These are phyloP conservation scores for Micromonas pusilla DNA, from an alignment of 139 green algal species.

Conservation along the genomic window DNA sequence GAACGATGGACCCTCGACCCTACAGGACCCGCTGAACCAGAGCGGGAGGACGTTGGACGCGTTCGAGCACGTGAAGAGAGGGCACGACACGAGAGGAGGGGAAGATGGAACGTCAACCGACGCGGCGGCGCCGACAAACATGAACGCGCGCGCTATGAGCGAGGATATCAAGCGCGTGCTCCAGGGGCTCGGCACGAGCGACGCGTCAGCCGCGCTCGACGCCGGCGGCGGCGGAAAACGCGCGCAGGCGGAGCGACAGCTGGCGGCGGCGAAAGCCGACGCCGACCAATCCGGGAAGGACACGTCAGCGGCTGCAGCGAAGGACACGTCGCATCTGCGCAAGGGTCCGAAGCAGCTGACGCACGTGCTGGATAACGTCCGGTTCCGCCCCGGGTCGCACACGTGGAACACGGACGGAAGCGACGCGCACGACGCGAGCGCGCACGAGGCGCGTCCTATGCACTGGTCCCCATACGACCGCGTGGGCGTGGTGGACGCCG, in stretches of 20 bases:
- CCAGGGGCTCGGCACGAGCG: conserved; percentile 43
- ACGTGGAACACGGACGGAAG: conserved; percentile 79
- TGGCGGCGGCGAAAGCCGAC: conserved; percentile 44
- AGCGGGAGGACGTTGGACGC: conserved; percentile 38
- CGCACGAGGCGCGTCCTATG: not conserved
- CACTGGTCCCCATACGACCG: no score
- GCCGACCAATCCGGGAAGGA: not conserved
- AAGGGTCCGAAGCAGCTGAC: not conserved
- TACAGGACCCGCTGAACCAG: not conserved
- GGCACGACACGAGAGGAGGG: conserved; percentile 28
- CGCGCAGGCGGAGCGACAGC: conserved; percentile 47
- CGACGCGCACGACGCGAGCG: not conserved
- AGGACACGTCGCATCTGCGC: conserved; percentile 7
- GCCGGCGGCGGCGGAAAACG: conserved; percentile 52
- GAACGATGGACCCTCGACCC: no score
- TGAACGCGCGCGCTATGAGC: conserved; percentile 39
- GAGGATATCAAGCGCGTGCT: conserved; percentile 72
- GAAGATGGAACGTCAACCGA: not conserved
- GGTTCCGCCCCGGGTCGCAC: conserved; percentile 71
- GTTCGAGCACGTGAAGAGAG: conserved; percentile 85
- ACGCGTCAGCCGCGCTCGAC: conserved; percentile 36
- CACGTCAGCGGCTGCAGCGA: not conserved
- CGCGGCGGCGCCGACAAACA: not conserved
- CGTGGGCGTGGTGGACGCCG: no score
- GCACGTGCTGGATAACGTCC: not conserved